Conservation (phyloP, 208 protist species). For the Acanthamoeba triangularis region DNA sequence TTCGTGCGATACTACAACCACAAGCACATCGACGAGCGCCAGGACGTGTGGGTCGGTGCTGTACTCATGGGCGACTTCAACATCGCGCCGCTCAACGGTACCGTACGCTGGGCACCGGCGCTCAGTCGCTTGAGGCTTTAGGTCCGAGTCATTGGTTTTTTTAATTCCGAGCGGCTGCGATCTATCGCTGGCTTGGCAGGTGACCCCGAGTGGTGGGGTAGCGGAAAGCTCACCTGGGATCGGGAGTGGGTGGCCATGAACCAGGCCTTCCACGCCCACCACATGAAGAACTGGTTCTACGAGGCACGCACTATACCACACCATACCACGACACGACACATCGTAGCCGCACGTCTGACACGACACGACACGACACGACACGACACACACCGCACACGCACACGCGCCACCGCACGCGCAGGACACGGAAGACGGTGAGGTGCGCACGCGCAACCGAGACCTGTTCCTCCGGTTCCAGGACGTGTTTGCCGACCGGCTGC, state of each 20-base stretch:
- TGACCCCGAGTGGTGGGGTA: constrained; percentile 35
- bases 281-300: constrained; percentile 2
- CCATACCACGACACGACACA: not conserved
- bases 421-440: constrained; percentile 9
- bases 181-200: not conserved
- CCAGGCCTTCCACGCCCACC: not conserved
- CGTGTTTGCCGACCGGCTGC: not conserved
- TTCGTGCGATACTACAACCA: constrained; percentile 24
- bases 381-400: no score
- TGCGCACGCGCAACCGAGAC: not conserved
- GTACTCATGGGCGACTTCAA: constrained; percentile 55
- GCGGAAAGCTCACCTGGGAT: constrained; percentile 21
- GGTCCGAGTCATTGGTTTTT: not conserved
- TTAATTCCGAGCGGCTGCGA: not conserved
- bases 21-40: not conserved
- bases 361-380: no score
- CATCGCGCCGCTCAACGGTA: constrained; percentile 28
- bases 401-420: not conserved
- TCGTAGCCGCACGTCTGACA: no score
- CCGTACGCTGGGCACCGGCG: no score
- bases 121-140: no score
- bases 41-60: constrained; percentile 9
- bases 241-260: constrained; percentile 25
- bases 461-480: constrained; percentile 11
- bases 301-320: not conserved